These are phyloP conservation scores for Irpex sp. DNA, from an alignment of 1,284 basidiomycete species.

Conservation along the genomic window DNA sequence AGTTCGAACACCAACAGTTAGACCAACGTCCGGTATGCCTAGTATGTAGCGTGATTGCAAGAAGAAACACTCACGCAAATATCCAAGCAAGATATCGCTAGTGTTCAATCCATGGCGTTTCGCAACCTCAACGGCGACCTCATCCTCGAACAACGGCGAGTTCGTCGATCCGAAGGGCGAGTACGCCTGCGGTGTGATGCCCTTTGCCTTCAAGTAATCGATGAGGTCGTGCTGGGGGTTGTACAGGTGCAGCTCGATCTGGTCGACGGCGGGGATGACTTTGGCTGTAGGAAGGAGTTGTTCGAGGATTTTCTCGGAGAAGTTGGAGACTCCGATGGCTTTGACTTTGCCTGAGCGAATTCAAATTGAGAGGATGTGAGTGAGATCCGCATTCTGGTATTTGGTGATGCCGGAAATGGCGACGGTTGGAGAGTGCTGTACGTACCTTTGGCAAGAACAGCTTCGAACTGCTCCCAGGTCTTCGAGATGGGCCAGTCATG, in stretches of 20 bases:
- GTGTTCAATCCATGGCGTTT: slow-evolving; percentile 54
- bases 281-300: slow-evolving; percentile 42
- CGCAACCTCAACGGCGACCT: slow-evolving; percentile 62
- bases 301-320: slow-evolving; percentile 43
- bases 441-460: slow-evolving; percentile 58
- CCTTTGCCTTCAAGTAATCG: slow-evolving; percentile 62
- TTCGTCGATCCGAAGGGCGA: slow-evolving; percentile 79
- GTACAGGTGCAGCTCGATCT: slow-evolving; percentile 76
- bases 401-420: too few relatives aligned
- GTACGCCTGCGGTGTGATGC: slow-evolving; percentile 78
- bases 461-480: slow-evolving; percentile 86
- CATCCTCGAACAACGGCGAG: slow-evolving; percentile 69
- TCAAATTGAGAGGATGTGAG: neutral
- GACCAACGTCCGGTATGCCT: too few relatives aligned
- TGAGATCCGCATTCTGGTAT: neutral
- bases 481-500: slow-evolving; percentile 62
- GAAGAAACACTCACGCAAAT: slow-evolving; percentile 44
- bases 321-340: slow-evolving; percentile 60
- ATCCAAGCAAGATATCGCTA: slow-evolving; percentile 68
- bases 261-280: slow-evolving; percentile 54
- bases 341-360: slow-evolving; percentile 39
- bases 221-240: slow-evolving; percentile 75
- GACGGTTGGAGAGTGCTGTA: neutral
- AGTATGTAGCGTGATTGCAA: neutral
- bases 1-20: too few relatives aligned